Conservation (phyloP, 192 early-diverging fungal genomes). For the Backusella tuberculispora region DNA sequence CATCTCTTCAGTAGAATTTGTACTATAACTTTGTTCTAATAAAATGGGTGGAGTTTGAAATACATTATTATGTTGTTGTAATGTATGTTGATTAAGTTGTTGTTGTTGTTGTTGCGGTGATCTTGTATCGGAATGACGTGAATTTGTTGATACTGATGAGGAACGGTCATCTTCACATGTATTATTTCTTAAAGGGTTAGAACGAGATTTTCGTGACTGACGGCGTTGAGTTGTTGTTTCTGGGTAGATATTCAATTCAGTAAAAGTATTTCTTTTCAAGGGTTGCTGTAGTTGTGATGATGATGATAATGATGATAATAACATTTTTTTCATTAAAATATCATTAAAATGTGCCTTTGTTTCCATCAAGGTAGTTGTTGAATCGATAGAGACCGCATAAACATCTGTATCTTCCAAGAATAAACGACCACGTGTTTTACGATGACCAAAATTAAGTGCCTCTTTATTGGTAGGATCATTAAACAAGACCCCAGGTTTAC, state of each 20-base stretch:
- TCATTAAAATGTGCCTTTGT: constrained; percentile 1
- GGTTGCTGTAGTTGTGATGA: not conserved
- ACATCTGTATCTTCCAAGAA: constrained; percentile 30
- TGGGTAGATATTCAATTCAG: constrained; percentile 1
- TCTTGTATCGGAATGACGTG: constrained; percentile 8
- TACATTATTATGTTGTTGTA: constrained; percentile 6
- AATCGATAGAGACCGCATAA: constrained; percentile 1
- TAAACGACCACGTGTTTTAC: constrained; percentile 8
- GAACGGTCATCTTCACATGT: not conserved
- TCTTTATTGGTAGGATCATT: constrained; percentile 21
- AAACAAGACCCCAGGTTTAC: constrained; percentile 37
- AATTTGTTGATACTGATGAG: not conserved
- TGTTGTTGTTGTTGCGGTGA: not conserved
- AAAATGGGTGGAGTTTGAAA: not conserved
- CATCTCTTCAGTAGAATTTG: not conserved
- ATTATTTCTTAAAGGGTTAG: not conserved
- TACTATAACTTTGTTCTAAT: not conserved
- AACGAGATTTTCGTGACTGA: not conserved
- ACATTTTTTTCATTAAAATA: not conserved
- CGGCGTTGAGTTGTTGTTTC: too few relatives aligned
- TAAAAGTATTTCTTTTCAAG: not conserved
- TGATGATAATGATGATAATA: not conserved
- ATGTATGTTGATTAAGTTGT: not conserved
- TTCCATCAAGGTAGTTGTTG: constrained; percentile 2
- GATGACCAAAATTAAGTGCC: constrained; percentile 32